A percentile compares a stretch with the other conserved stretches of the same genome.
phyloP scores from a whole-genome alignment of 208 protist genomes.

The Wallacemonas sp. region DNA sequence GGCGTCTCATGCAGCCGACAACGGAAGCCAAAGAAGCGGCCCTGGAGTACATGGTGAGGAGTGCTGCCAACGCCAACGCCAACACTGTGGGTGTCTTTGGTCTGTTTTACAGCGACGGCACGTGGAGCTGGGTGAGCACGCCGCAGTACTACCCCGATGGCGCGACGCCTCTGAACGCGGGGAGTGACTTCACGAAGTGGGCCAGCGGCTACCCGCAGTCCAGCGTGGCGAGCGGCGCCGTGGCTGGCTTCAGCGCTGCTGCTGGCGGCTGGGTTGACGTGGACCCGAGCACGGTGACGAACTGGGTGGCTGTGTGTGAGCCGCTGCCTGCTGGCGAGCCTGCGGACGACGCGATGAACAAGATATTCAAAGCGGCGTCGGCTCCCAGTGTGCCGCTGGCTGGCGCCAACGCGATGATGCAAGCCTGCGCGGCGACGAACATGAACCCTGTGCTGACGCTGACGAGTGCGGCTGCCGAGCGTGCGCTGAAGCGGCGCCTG shows the following conservation, averaged over 20 bases:
- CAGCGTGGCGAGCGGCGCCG: background rate
- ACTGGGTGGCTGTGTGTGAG: slow-evolving; percentile 11
- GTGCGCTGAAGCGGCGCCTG: background rate
- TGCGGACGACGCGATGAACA: background rate
- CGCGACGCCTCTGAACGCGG: background rate
- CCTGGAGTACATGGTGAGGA: too few species aligned
- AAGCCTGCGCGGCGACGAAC: too few species aligned
- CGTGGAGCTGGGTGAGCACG: slow-evolving; percentile 1
- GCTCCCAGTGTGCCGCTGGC: background rate
- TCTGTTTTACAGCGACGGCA: background rate
- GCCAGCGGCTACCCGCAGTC: background rate
- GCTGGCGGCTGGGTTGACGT: slow-evolving; percentile 11
- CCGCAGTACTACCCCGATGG: background rate
- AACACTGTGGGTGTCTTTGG: background rate
- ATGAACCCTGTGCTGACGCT: slow-evolving; percentile 5
- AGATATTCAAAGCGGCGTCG: background rate
- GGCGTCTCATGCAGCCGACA: too few species aligned
- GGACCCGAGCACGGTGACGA: background rate
- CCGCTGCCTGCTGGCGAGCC: background rate
- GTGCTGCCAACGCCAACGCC: too few species aligned
- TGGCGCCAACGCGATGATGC: background rate
- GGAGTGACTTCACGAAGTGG: background rate
- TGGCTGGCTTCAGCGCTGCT: slow-evolving; percentile 17
- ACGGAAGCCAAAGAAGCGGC: too few species aligned
- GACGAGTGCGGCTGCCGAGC: background rate